phyloP scores from a whole-genome alignment of 495 filamentous ascomycete genomes.

The Achaetomiella virescens region DNA sequence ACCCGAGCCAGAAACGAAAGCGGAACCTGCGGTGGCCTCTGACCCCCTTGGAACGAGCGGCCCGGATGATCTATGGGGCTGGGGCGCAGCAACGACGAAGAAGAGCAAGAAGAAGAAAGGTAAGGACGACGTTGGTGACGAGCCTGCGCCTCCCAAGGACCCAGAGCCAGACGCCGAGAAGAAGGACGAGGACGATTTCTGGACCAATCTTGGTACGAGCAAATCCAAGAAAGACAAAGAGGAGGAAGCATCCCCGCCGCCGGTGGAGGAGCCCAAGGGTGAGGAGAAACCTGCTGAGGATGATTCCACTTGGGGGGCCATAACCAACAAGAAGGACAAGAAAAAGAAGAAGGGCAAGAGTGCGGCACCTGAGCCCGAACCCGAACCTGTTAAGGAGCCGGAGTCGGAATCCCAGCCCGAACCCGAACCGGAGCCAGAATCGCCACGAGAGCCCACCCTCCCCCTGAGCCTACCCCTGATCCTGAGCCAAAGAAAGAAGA shows the following conservation, averaged over 20 bases:
- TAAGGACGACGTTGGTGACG: conserved; percentile 14
- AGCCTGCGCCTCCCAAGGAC: conserved; percentile 14
- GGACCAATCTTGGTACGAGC: conserved; percentile 1
- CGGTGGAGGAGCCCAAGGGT: neutral
- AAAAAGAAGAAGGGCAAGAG: conserved; percentile 19
- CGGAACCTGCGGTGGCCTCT: conserved; percentile 7
- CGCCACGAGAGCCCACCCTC: neutral
- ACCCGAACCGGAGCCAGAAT: conserved; percentile 7
- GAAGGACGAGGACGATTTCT: conserved; percentile 20
- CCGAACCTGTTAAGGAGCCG: conserved; percentile 5
- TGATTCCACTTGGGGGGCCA: neutral
- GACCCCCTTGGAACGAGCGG: neutral
- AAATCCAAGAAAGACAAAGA: conserved; percentile 24
- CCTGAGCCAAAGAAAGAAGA: conserved; percentile 17
- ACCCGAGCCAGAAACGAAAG: neutral
- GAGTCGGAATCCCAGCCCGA: conserved; percentile 13
- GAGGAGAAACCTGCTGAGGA: neutral
- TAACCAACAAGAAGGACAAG: conserved; percentile 9
- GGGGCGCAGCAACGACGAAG: conserved; percentile 6
- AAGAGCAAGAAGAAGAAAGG: conserved; percentile 24
- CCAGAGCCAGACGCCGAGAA: conserved; percentile 29
- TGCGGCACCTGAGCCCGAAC: conserved; percentile 13
- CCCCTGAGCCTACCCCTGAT: conserved; percentile 11
- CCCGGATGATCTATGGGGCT: neutral
- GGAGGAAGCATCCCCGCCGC: neutral